phyloP scores from a whole-genome alignment of 2,329 filamentous ascomycete genomes.

The Graphilbum ipis-grandicollis region DNA sequence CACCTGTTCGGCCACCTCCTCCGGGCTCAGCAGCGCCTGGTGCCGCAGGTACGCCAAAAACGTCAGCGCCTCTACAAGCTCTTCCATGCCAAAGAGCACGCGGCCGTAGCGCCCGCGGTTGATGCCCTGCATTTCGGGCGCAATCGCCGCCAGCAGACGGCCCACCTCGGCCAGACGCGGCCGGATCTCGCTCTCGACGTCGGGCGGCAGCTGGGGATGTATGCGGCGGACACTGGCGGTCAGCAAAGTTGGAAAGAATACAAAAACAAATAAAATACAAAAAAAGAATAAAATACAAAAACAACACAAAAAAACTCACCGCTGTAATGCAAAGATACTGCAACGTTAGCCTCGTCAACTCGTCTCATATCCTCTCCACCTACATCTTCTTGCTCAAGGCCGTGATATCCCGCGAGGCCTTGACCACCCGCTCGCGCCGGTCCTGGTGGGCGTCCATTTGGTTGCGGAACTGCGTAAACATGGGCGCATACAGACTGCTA shows the following conservation, averaged over 20 bases:
- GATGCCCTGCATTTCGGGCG: conserved; percentile 56
- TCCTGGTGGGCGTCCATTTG: conserved; percentile 93
- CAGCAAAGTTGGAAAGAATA: too few species aligned
- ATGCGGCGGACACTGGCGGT: conserved; percentile 42
- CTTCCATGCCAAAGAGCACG: conserved; percentile 75
- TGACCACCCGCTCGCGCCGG: conserved; percentile 74
- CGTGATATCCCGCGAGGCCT: conserved; percentile 82
- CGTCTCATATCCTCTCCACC: background rate
- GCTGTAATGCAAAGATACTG: conserved; percentile 72
- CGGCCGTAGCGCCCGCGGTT: conserved; percentile 70
- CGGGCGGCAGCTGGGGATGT: conserved; percentile 43
- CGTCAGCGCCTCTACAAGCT: conserved; percentile 81
- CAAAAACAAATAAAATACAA: too few species aligned
- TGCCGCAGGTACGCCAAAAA: conserved; percentile 76
- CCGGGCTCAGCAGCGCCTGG: conserved; percentile 54
- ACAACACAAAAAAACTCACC: conserved; percentile 26
- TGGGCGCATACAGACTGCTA: conserved; percentile 39
- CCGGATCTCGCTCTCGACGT: conserved; percentile 53
- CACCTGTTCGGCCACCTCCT: conserved; percentile 35
- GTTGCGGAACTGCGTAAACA: conserved; percentile 74
- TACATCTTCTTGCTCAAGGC: conserved; percentile 94
- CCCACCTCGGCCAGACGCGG: conserved; percentile 55
- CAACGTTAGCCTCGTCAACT: background rate
- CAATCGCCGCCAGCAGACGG: conserved; percentile 48
- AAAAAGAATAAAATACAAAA: too few species aligned